Percentiles rank a stretch among this genome's conserved stretches.
Conservation (phyloP, 2,329 filamentous ascomycete genomes). For the Phyllosticta citrichinensis region DNA sequence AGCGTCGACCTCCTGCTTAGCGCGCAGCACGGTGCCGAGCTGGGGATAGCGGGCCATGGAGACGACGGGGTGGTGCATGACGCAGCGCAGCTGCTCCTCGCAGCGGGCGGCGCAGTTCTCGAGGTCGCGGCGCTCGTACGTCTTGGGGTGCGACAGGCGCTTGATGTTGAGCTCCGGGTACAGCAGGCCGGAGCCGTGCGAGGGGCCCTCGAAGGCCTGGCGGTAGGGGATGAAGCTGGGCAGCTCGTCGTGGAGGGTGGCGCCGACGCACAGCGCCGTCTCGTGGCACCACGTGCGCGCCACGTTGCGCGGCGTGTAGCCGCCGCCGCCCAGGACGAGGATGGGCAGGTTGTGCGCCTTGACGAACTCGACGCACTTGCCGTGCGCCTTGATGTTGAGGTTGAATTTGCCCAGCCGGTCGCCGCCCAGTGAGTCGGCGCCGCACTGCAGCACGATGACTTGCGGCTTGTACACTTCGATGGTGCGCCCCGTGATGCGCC, state of each 20-base stretch:
- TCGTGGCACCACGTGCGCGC: slow-evolving; percentile 96
- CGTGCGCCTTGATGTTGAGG: slow-evolving; percentile 89
- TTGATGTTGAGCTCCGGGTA: slow-evolving; percentile 78
- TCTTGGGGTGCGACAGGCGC: slow-evolving; percentile 55
- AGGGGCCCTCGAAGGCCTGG: slow-evolving; percentile 70
- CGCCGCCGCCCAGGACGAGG: slow-evolving; percentile 85
- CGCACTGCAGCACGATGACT: slow-evolving; percentile 90
- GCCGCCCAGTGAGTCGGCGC: slow-evolving; percentile 86
- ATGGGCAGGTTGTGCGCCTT: slow-evolving; percentile 73
- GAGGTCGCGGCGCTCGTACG: slow-evolving; percentile 67
- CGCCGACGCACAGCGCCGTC: slow-evolving; percentile 77
- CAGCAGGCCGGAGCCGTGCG: slow-evolving; percentile 58
- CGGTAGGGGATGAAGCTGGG: slow-evolving; percentile 76
- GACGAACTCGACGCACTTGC: slow-evolving; percentile 79
- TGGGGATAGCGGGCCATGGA: slow-evolving; percentile 1
- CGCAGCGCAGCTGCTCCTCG: slow-evolving; percentile 75
- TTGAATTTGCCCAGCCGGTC: slow-evolving; percentile 94
- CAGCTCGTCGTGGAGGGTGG: slow-evolving; percentile 61
- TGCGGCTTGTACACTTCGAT: slow-evolving; percentile 77
- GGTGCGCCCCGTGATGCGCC: slow-evolving; percentile 66
- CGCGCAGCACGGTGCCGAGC: slow-evolving; percentile 25
- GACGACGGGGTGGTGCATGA: slow-evolving; percentile 58
- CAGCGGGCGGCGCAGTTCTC: slow-evolving; percentile 68
- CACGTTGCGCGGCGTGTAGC: slow-evolving; percentile 93
- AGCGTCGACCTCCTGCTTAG: slow-evolving; percentile 60